Base-by-base conservation (phyloP, 495 filamentous ascomycete genomes). In the Pseudomonodictys pantanalensis region DNA sequence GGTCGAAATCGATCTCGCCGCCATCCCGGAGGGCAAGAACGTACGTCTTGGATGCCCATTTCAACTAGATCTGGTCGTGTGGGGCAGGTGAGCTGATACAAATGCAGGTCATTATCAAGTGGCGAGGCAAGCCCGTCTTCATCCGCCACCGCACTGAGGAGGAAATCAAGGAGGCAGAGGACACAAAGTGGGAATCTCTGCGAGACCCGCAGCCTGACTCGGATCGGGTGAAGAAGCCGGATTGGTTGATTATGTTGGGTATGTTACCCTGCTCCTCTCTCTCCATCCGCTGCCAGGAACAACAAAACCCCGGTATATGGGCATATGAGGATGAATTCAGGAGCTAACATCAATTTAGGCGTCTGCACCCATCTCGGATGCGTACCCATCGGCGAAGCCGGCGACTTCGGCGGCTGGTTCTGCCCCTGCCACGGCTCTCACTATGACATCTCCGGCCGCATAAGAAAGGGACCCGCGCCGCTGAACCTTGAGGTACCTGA, bases 101-200 rank as follows among this genome's bases (percentile, higher is more conserved):
- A 8, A 39, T 44, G 57, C 67, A 95, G 90, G 88, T 97, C 74
- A 95, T 97, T 76, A 92, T 99, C 83, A 99, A 99, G 82, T 99
- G 95, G 95, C 87, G 95, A 79, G 95, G 95, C 72, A 99, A 99
- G 86, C 95, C 95, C 74, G 90, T 99, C 75, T 97, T 99, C 83
- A 91, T 99, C 85, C 92, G 95, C 73, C 95, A 99, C 86, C 90
- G 95, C 65, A 99, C 95, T 32, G 74, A 79, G 35, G 80, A 78
- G 54, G 84, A 86, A 69, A 81, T 86, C 64, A 73, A 82, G 56
- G 82, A 84, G 5, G 73, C 76, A 28, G 80, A 83, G 60, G 78
- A 77, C 42, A 73, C 71, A 24, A 76, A 81, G 67, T 84, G 92
- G 77, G 75, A 87, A 69, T 71, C 78, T 54, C 79, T 99, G 67